phyloP scores from a whole-genome alignment of 306 rosid genomes.

The Glycine soja region DNA sequence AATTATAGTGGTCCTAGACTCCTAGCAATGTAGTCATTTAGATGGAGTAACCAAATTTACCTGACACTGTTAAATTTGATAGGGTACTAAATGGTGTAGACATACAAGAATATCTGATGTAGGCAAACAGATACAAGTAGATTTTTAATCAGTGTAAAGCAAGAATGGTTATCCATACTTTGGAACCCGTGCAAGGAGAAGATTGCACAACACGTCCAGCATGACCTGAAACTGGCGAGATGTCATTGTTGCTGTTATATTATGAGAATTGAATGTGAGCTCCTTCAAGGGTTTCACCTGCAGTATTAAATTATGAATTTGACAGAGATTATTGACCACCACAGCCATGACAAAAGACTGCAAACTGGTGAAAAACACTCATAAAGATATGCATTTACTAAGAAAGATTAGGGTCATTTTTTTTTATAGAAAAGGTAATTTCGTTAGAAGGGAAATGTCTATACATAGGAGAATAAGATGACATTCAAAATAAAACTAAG shows the following conservation, averaged over 20 bases:
- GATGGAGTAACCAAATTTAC: constrained; percentile 10
- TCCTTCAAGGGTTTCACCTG: constrained; percentile 98
- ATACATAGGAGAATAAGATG: neutral
- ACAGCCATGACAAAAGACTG: constrained; percentile 5
- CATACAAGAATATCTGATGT: constrained; percentile 12
- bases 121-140: neutral
- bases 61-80: constrained; percentile 29
- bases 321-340: constrained; percentile 15
- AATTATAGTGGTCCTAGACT: constrained; percentile 5
- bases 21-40: neutral
- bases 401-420: neutral
- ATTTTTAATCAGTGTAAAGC: constrained; percentile 31
- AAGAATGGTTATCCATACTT: constrained; percentile 65
- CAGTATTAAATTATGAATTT: constrained; percentile 46
- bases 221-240: constrained; percentile 99
- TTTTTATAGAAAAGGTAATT: no score
- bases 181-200: constrained; percentile 90
- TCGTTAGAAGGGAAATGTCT: neutral
- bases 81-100: constrained; percentile 24
- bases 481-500: neutral
- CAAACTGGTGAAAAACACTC: constrained; percentile 29
- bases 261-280: constrained; percentile 83
- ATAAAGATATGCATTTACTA: neutral
- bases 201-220: constrained; percentile 88
- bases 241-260: constrained; percentile 93